Percentiles rank a stretch among this genome's conserved stretches.
Evolutionary conservation across 2,329 filamentous ascomycete species (phyloP).

Genomic region (Xylaria digitata): DNA sequence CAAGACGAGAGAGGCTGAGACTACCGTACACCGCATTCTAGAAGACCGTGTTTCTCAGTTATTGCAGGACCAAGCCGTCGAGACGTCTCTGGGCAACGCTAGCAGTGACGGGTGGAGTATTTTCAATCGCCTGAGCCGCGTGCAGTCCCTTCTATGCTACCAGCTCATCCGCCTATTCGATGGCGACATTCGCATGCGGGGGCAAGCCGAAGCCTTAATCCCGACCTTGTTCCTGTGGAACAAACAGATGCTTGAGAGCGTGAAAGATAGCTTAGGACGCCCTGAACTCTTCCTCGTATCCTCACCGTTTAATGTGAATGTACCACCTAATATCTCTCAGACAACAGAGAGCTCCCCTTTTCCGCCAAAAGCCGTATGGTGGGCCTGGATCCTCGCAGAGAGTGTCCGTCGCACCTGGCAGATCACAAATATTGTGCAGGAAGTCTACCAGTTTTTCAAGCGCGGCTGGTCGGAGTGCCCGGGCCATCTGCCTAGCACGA

Average conservation of each 20-base stretch:
- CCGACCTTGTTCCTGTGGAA: conserved; percentile 47
- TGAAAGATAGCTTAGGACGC: conserved; percentile 25
- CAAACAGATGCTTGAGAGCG: conserved; percentile 41
- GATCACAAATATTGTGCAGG: conserved; percentile 40
- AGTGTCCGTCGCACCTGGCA: conserved; percentile 49
- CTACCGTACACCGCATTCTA: conserved; percentile 39
- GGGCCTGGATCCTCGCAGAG: conserved; percentile 48
- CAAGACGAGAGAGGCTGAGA: conserved; percentile 36
- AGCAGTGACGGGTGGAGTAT: conserved; percentile 25
- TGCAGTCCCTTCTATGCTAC: conserved; percentile 48
- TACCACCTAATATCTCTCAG: neutral
- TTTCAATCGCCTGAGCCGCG: conserved; percentile 42
- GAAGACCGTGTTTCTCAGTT: conserved; percentile 45
- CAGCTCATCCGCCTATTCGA: conserved; percentile 53
- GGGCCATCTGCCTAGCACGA: conserved; percentile 45
- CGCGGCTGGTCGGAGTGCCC: conserved; percentile 47
- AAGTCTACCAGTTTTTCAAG: conserved; percentile 46
- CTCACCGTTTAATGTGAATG: conserved; percentile 13
- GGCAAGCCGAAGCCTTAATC: conserved; percentile 49
- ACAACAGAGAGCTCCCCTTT: neutral
- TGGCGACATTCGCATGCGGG: conserved; percentile 51
- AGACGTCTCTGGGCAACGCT: conserved; percentile 28
- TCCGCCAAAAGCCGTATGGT: conserved; percentile 40
- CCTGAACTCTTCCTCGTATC: conserved; percentile 34
- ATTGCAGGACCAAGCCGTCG: conserved; percentile 41